Base-by-base conservation (phyloP, 2,329 filamentous ascomycete genomes). In the Orbilia quercus region DNA sequence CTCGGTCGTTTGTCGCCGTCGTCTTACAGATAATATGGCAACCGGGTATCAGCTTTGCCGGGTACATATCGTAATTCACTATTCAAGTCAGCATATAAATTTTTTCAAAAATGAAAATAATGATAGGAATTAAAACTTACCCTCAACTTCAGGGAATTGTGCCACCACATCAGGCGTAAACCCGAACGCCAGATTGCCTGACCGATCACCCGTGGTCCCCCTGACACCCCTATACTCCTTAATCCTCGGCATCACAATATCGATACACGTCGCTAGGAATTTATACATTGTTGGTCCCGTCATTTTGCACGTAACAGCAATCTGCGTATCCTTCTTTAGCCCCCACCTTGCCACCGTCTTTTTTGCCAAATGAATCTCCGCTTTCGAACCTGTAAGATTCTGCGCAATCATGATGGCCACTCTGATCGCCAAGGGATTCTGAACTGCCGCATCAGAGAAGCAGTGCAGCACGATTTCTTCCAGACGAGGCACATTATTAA, bases 191-290 rank as follows among this genome's bases (percentile, higher is more conserved):
- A 99, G 85, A 81, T 98, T 97, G 38, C 95, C 95, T 74, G 90
- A 89, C 79, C 88, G 89, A 80, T 99, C 95, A 79, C 95, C 95
- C 40, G 91, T 91, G 45, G 83, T 86, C 53, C 88, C 88, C 77
- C 86, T 86, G n/a, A 91, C 84, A 71, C 95, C 95, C 64, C 87
- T 87, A 90, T 92, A 99, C 77, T 99, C 95, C 84, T 98, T 99
- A 82, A 99, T 96, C 79, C 89, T 91, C 40, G 95, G 95, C 80
- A 98, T 85, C 4, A 99, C 93, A 7, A 98, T 84, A 80, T 96
- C 92, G 63, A 98, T 85, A 77, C 92, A 84, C 83, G 96, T 96
- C 79, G 94, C 90, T 47, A 99, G 80, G 80, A 99, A 97, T 80
- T 97, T 90, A 75, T 91, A 91, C 78, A 96, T 95, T 70, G 89